Conservation (phyloP, 371 early-diverging fungal genomes). For the Mortierella sp. region DNA sequence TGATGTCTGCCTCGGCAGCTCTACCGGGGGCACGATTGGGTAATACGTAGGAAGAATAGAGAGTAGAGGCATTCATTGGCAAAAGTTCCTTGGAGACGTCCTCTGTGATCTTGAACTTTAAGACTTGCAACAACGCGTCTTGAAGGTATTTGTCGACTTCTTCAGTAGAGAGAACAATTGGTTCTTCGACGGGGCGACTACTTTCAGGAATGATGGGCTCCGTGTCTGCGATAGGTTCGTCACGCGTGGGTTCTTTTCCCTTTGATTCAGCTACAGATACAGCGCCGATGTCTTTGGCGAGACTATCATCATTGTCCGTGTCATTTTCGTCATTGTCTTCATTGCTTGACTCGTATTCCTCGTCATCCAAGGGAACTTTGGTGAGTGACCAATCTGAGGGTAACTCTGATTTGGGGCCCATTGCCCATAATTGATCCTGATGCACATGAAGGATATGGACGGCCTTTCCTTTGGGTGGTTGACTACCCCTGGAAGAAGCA, state of each 20-base stretch:
- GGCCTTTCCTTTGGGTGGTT: conserved; percentile 80
- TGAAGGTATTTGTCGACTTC: conserved; percentile 75
- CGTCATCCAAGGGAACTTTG: conserved; percentile 15
- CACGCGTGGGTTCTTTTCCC: conserved; percentile 14
- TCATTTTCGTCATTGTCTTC: conserved; percentile 44
- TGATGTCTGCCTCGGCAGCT: conserved; percentile 73
- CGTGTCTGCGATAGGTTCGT: neutral
- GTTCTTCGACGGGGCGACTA: conserved; percentile 4
- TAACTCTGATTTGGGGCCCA: conserved; percentile 69
- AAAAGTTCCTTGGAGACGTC: conserved; percentile 60
- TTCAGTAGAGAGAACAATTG: conserved; percentile 35
- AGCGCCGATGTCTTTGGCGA: conserved; percentile 12
- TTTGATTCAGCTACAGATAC: conserved; percentile 12
- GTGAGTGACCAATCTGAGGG: conserved; percentile 57
- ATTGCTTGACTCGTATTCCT: conserved; percentile 19
- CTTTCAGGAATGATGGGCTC: neutral
- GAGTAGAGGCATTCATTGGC: conserved; percentile 73
- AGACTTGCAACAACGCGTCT: conserved; percentile 69
- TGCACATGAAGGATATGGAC: conserved; percentile 76
- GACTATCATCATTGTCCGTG: conserved; percentile 34
- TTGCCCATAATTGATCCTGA: conserved; percentile 76
- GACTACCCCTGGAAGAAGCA: conserved; percentile 54
- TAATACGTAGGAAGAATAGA: conserved; percentile 75
- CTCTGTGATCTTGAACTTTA: conserved; percentile 72
- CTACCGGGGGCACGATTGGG: conserved; percentile 69